Percentiles rank a stretch among this genome's conserved stretches.
Conservation (phyloP, 73 alveolate genomes). For the Tetrahymena borealis region DNA sequence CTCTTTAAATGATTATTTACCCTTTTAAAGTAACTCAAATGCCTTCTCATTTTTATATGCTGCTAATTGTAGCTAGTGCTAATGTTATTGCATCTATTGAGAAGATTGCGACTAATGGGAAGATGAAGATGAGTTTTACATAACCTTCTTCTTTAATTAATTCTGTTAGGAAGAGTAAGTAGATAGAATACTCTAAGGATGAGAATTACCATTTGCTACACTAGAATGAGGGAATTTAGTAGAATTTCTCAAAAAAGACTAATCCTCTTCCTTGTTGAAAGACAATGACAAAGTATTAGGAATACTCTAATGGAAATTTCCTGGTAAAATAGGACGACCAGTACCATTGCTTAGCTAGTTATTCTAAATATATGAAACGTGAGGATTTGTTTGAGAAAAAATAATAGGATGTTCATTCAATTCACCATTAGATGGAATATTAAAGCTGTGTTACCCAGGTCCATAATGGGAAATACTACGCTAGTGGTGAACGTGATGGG, state of each 20-base stretch:
- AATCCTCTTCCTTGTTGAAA: background rate
- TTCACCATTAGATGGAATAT: background rate
- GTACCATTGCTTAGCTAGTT: background rate
- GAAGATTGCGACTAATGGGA: background rate
- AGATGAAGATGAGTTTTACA: background rate
- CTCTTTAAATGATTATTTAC: background rate
- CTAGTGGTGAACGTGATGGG: background rate
- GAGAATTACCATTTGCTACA: background rate
- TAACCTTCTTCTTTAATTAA: background rate
- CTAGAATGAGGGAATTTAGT: background rate
- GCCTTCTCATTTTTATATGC: background rate
- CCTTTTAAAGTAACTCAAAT: background rate
- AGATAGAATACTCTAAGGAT: background rate
- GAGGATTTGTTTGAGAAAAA: background rate
- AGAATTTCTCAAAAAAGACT: background rate
- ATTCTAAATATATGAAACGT: background rate
- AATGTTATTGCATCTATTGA: background rate
- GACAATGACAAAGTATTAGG: background rate
- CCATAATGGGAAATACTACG: background rate
- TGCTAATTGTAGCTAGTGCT: background rate
- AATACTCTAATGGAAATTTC: background rate
- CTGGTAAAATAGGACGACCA: background rate
- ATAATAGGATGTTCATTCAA: background rate
- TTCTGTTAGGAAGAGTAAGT: background rate
- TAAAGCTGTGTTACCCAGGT: background rate